Evolutionary conservation across 2,329 filamentous ascomycete genomes (phyloP).

Genomic region (Apiospora hydei): DNA sequence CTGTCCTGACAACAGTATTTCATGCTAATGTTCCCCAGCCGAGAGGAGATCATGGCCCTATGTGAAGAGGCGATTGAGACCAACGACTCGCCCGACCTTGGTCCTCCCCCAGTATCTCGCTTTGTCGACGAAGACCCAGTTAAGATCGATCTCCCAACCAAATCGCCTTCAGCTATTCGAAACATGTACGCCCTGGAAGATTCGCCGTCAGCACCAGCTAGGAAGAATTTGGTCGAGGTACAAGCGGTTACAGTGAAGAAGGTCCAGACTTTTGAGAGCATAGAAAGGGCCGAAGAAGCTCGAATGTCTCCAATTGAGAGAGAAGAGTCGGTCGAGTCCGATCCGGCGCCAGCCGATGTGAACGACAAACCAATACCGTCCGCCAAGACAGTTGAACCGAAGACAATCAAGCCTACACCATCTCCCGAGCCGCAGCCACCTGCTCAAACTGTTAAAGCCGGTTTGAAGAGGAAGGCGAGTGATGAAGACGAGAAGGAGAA

Average conservation of each 20-base stretch:
- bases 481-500: constrained; percentile 61
- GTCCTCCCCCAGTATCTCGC: constrained; percentile 66
- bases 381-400: background rate
- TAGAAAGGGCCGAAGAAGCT: background rate
- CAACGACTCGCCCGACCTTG: constrained; percentile 73
- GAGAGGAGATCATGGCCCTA: constrained; percentile 69
- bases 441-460: constrained; percentile 49
- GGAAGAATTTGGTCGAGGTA: constrained; percentile 23
- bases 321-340: background rate
- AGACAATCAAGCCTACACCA: constrained; percentile 5
- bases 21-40: constrained; percentile 49
- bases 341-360: background rate
- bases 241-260: constrained; percentile 22
- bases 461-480: constrained; percentile 65
- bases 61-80: constrained; percentile 56
- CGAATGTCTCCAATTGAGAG: background rate
- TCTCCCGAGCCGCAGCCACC: constrained; percentile 29
- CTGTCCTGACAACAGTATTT: background rate
- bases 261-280: constrained; percentile 22
- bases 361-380: background rate
- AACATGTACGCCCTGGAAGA: constrained; percentile 11
- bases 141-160: constrained; percentile 58
- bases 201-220: constrained; percentile 19
- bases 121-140: constrained; percentile 64
- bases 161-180: constrained; percentile 20